These are phyloP conservation scores for Pichia sp. DNA, from an alignment of 1,139 yeast species.

Conservation along the genomic window DNA sequence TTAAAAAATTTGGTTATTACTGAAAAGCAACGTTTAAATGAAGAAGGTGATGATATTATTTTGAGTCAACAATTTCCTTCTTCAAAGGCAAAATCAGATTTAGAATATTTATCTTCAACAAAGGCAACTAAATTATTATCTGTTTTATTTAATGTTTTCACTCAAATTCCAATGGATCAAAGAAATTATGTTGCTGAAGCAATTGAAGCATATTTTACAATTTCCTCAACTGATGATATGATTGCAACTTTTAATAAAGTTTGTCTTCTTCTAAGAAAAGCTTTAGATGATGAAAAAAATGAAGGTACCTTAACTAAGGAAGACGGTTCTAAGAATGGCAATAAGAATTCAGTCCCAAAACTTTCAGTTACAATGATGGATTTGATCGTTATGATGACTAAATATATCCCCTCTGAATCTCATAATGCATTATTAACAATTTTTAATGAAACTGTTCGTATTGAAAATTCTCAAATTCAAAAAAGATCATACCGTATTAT, in stretches of 20 bases:
- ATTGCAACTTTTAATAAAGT: conserved; percentile 79
- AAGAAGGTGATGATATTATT: conserved; percentile 43
- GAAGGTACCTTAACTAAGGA: conserved; percentile 27
- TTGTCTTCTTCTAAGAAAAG: conserved; percentile 66
- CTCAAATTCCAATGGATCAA: conserved; percentile 77
- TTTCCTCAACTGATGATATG: conserved; percentile 63
- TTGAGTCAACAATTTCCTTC: conserved; percentile 59
- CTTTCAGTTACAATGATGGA: conserved; percentile 87
- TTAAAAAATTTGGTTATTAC: conserved; percentile 75
- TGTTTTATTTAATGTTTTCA: conserved; percentile 83
- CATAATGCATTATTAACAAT: conserved; percentile 73
- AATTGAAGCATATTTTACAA: conserved; percentile 70
- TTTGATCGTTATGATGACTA: conserved; percentile 77
- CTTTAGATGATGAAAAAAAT: conserved; percentile 59
- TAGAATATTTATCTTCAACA: conserved; percentile 57
- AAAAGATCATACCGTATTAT: conserved; percentile 86
- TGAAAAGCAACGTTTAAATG: conserved; percentile 46
- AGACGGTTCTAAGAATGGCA: conserved; percentile 28
- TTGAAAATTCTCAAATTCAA: conserved; percentile 65
- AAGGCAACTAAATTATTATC: conserved; percentile 68
- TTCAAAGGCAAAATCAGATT: conserved; percentile 47
- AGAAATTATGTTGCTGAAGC: conserved; percentile 83
- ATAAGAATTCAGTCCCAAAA: conserved; percentile 35
- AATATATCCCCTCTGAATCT: conserved; percentile 65
- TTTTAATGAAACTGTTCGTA: conserved; percentile 61